Percentiles rank a stretch among this genome's conserved stretches.
Evolutionary conservation across 768 basidiomycete genomes (phyloP).

Genomic region (Lanmaoa rubissima): DNA sequence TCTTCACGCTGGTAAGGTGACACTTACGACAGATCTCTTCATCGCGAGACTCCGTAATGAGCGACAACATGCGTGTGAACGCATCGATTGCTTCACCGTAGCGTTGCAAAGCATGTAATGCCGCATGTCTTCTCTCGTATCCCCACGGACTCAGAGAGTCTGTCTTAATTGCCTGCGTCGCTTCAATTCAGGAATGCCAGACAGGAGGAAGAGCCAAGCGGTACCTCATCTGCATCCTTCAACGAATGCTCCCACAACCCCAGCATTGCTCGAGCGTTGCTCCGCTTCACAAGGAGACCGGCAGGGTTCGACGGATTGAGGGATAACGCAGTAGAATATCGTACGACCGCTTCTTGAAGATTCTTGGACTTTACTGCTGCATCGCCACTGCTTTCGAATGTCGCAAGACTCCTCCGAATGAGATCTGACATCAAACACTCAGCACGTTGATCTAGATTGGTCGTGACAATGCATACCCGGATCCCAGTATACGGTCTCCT

Average conservation of each 20-base stretch:
- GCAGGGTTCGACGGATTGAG: neutral
- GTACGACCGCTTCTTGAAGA: neutral
- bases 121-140: conserved; percentile 1
- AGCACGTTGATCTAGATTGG: too few species aligned
- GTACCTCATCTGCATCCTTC: conserved; percentile 13
- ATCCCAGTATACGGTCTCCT: too few species aligned
- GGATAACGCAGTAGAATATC: conserved; percentile 3
- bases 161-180: neutral
- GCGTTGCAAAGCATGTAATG: neutral
- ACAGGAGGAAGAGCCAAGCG: fast-evolving
- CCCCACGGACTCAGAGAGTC: neutral
- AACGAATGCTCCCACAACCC: conserved; percentile 8
- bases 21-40: too few species aligned
- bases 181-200: neutral
- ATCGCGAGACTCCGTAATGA: too few species aligned
- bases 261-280: neutral
- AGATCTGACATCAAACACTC: too few species aligned
- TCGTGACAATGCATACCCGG: too few species aligned
- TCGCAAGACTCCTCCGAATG: too few species aligned
- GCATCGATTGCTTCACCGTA: neutral
- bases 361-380: neutral
- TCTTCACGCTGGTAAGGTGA: too few species aligned
- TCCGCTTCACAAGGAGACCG: conserved; percentile 6
- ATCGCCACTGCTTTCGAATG: conserved; percentile 1
- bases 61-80: too few species aligned